Evolutionary conservation across 345 rosid genomes (phyloP).

Genomic region (Turritis glabra): DNA sequence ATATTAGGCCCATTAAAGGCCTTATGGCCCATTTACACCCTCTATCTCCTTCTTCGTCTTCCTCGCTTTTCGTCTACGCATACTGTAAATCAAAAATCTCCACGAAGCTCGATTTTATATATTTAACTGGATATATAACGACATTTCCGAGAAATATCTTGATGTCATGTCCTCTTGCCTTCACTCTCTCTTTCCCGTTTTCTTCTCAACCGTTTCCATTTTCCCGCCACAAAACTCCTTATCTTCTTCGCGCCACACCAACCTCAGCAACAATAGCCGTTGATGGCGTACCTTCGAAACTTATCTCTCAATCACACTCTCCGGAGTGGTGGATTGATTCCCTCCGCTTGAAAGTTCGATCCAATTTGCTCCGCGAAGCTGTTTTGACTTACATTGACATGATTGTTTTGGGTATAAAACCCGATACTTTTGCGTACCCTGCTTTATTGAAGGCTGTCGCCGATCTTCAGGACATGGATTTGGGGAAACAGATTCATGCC

Average conservation of each 20-base stretch:
- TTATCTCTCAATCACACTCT: constrained; percentile 35
- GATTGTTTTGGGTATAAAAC: constrained; percentile 50
- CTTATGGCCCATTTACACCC: not conserved
- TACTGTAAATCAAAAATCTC: not conserved
- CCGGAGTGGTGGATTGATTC: constrained; percentile 65
- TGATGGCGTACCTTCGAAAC: constrained; percentile 27
- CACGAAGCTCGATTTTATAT: not conserved
- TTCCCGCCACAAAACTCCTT: constrained; percentile 32
- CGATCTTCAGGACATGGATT: constrained; percentile 49
- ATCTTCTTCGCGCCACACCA: constrained; percentile 31
- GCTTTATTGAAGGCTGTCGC: constrained; percentile 69
- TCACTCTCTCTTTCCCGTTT: constrained; percentile 27
- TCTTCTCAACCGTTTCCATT: constrained; percentile 18
- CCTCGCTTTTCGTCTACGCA: not conserved
- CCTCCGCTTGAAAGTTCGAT: constrained; percentile 58
- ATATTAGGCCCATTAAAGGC: constrained; percentile 19
- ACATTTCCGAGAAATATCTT: not conserved
- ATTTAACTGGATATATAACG: not conserved
- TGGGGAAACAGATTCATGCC: constrained; percentile 80
- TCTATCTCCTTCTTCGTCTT: constrained; percentile 6
- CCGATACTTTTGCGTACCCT: constrained; percentile 79
- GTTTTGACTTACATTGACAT: constrained; percentile 61
- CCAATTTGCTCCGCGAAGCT: constrained; percentile 63
- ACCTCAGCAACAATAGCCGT: constrained; percentile 9
- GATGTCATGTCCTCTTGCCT: constrained; percentile 31